Conservation (phyloP, 2,329 filamentous ascomycete genomes). For the Neobulgaria alba region DNA sequence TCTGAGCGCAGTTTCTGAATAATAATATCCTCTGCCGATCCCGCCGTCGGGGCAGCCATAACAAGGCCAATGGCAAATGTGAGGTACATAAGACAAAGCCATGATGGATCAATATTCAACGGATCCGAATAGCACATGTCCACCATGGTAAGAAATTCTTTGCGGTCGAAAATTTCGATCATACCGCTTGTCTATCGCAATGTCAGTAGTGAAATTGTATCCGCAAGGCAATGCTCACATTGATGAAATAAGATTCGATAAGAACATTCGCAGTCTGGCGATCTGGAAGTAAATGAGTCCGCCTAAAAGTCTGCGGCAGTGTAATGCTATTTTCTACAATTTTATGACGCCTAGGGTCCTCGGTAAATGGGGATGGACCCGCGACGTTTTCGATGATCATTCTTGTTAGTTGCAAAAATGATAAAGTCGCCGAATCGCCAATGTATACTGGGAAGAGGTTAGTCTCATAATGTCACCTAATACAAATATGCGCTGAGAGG, state of each 20-base stretch:
- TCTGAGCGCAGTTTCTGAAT: conserved; percentile 42
- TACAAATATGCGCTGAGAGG: not conserved
- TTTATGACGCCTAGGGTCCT: conserved; percentile 18
- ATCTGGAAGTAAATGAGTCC: conserved; percentile 47
- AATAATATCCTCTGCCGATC: conserved; percentile 40
- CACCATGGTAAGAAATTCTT: conserved; percentile 39
- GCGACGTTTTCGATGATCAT: conserved; percentile 20
- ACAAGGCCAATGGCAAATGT: conserved; percentile 55
- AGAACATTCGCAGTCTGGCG: conserved; percentile 44
- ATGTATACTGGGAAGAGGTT: conserved; percentile 18
- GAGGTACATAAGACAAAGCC: conserved; percentile 52
- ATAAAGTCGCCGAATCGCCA: conserved; percentile 23
- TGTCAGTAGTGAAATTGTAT: too few species aligned
- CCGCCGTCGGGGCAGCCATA: conserved; percentile 43
- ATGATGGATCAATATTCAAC: conserved; percentile 39
- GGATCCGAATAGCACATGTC: conserved; percentile 47
- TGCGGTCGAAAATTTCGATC: conserved; percentile 49
- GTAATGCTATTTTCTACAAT: conserved; percentile 19
- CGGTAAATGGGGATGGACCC: conserved; percentile 20
- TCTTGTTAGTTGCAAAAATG: conserved; percentile 23
- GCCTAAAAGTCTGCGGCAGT: conserved; percentile 24
- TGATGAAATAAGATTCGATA: conserved; percentile 51
- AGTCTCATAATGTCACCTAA: too few species aligned
- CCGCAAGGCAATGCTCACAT: conserved; percentile 39
- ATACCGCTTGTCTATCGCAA: conserved; percentile 46